Conservation (phyloP, 352 stramenopile genomes). For the Globisporangium alternatum region DNA sequence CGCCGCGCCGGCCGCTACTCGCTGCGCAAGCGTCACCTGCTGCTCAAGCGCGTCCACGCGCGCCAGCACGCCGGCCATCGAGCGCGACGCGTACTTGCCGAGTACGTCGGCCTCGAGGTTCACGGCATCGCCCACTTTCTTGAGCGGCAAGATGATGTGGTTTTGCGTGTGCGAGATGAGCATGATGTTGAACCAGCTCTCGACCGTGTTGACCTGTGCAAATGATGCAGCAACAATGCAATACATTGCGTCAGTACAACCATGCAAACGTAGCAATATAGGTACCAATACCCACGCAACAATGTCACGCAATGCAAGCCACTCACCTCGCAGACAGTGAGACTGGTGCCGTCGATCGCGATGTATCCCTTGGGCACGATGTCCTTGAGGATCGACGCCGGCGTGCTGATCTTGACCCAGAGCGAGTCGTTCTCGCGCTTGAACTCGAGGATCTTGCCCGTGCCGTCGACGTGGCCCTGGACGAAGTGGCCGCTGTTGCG, state of each 20-base stretch:
- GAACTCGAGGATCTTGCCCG: slow-evolving; percentile 88
- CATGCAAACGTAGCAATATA: background rate
- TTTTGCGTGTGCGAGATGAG: slow-evolving; percentile 98
- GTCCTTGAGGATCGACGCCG: slow-evolving; percentile 85
- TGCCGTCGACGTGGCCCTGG: slow-evolving; percentile 97
- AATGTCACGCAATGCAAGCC: slow-evolving; percentile 15
- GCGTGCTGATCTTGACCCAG: slow-evolving; percentile 91
- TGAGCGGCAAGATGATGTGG: slow-evolving; percentile 94
- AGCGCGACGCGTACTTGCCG: slow-evolving; percentile 89
- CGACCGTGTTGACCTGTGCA: slow-evolving; percentile 41
- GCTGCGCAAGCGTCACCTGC: slow-evolving; percentile 37
- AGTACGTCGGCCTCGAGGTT: slow-evolving; percentile 93
- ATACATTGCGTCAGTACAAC: slow-evolving; percentile 3
- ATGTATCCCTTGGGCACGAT: slow-evolving; percentile 95
- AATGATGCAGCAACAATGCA: background rate
- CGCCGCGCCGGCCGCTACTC: slow-evolving; percentile 30
- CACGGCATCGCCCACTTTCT: slow-evolving; percentile 83
- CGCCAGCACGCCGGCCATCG: slow-evolving; percentile 57
- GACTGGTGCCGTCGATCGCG: slow-evolving; percentile 96
- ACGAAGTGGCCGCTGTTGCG: slow-evolving; percentile 98
- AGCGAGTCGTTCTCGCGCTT: slow-evolving; percentile 94
- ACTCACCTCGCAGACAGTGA: slow-evolving; percentile 93
- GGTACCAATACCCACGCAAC: background rate
- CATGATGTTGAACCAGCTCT: slow-evolving; percentile 98
- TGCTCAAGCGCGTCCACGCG: slow-evolving; percentile 61